Conservation (phyloP, 305 asterid genomes). For the Vinca major region DNA sequence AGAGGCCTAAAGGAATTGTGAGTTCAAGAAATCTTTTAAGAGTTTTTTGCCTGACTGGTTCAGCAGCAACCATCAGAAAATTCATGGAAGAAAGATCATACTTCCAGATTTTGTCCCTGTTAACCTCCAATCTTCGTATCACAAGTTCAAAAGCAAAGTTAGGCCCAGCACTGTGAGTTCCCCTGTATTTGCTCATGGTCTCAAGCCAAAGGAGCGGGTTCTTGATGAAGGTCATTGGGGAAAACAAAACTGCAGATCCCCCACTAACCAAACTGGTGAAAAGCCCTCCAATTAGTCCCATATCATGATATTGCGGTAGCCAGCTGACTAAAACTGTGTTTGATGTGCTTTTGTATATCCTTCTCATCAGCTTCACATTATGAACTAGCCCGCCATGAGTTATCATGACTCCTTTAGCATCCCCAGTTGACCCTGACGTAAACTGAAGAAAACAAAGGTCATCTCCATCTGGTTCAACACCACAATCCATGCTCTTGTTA, state of each 20-base stretch:
- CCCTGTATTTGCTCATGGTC: conserved; percentile 44
- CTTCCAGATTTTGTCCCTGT: conserved; percentile 25
- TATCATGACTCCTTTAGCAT: conserved; percentile 76
- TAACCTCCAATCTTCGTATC: conserved; percentile 42
- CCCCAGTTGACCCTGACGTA: conserved; percentile 83
- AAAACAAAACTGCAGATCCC: conserved; percentile 57
- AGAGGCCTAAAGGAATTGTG: conserved; percentile 47
- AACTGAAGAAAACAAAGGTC: conserved; percentile 65
- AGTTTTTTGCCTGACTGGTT: conserved; percentile 49
- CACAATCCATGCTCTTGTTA: conserved; percentile 11
- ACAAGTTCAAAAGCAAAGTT: conserved; percentile 68
- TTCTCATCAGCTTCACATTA: conserved; percentile 61
- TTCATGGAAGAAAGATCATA: conserved; percentile 48
- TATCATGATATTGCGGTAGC: conserved; percentile 79
- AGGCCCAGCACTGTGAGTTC: conserved; percentile 75
- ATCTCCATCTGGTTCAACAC: conserved; percentile 22
- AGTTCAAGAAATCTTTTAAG: conserved; percentile 49
- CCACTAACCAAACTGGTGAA: conserved; percentile 64
- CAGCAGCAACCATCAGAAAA: conserved; percentile 77
- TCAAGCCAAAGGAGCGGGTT: conserved; percentile 62
- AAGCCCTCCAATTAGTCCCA: conserved; percentile 75
- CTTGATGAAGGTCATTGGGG: conserved; percentile 58
- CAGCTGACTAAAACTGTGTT: conserved; percentile 63
- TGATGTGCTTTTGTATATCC: conserved; percentile 50
- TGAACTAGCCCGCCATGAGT: conserved; percentile 64